Conservation (phyloP, 2,329 filamentous ascomycete species). For the Knoxdaviesia capensis region DNA sequence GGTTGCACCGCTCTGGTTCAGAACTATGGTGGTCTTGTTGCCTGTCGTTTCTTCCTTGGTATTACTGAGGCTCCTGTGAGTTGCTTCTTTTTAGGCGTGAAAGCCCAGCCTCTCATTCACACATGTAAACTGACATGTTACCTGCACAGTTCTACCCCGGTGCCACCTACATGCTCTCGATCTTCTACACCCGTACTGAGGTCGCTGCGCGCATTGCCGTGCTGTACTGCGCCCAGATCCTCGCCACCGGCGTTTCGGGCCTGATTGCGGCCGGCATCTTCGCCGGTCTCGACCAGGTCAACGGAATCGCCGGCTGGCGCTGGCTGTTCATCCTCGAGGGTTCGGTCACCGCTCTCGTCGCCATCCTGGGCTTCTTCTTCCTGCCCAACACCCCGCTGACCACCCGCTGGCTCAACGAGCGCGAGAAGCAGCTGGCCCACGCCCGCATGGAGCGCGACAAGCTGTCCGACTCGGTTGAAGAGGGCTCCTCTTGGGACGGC, state of each 20-base stretch:
- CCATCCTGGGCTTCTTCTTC: constrained; percentile 12
- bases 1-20: constrained; percentile 16
- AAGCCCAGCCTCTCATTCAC: not conserved
- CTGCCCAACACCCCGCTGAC: constrained; percentile 25
- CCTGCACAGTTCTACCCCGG: constrained; percentile 16
- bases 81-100: constrained; percentile 9
- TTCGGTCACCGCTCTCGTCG: constrained; percentile 16
- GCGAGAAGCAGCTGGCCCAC: constrained; percentile 23
- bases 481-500: constrained; percentile 16
- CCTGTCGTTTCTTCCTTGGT: constrained; percentile 17
- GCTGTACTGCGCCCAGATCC: constrained; percentile 36
- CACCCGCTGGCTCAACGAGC: constrained; percentile 21
- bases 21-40: constrained; percentile 14
- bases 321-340: constrained; percentile 54
- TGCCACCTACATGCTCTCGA: constrained; percentile 15
- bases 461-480: too few species aligned
- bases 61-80: constrained; percentile 12
- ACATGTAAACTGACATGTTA: not conserved
- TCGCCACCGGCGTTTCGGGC: constrained; percentile 49
- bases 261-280: constrained; percentile 44
- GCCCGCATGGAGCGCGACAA: constrained; percentile 21
- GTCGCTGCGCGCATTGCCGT: constrained; percentile 41
- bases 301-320: constrained; percentile 40
- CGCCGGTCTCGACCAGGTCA: constrained; percentile 30
- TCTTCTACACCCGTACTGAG: constrained; percentile 45